Conservation (phyloP, 306 rosid genomes). For the Betula pendula region DNA sequence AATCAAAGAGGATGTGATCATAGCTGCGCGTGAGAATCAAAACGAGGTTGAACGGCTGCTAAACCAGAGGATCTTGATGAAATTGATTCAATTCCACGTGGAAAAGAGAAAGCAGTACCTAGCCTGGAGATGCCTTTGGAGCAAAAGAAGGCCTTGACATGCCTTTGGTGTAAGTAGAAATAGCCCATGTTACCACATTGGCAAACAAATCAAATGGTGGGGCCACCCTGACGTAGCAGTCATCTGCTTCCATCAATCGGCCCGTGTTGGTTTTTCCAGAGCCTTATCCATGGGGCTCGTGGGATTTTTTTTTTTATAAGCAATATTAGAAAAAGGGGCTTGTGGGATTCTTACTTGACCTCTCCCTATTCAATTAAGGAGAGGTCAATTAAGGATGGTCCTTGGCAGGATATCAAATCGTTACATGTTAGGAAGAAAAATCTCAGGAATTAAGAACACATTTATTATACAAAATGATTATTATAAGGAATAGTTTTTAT, state of each 20-base stretch:
- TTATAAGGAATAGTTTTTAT: no score
- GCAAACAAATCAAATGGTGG: constrained; percentile 59
- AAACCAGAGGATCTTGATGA: neutral
- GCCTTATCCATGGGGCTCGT: constrained; percentile 8
- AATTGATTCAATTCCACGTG: neutral
- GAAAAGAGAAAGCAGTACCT: neutral
- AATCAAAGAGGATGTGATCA: neutral
- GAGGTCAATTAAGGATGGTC: neutral
- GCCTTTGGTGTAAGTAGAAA: constrained; percentile 52
- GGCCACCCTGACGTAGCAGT: constrained; percentile 32
- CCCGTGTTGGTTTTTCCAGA: constrained; percentile 14
- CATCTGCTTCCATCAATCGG: constrained; percentile 22
- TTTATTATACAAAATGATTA: no score
- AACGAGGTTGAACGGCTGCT: neutral
- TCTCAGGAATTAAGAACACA: no score
- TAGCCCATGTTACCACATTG: constrained; percentile 67
- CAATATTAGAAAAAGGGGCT: no score
- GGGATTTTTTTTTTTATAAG: no score
- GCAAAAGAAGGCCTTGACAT: no score
- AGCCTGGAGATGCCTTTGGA: no score
- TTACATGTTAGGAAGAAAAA: neutral
- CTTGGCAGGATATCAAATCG: neutral
- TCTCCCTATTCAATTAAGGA: neutral
- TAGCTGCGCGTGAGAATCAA: neutral
- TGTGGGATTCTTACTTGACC: neutral